Conservation (phyloP, 495 filamentous ascomycete genomes). For the Platismatia glauca region DNA sequence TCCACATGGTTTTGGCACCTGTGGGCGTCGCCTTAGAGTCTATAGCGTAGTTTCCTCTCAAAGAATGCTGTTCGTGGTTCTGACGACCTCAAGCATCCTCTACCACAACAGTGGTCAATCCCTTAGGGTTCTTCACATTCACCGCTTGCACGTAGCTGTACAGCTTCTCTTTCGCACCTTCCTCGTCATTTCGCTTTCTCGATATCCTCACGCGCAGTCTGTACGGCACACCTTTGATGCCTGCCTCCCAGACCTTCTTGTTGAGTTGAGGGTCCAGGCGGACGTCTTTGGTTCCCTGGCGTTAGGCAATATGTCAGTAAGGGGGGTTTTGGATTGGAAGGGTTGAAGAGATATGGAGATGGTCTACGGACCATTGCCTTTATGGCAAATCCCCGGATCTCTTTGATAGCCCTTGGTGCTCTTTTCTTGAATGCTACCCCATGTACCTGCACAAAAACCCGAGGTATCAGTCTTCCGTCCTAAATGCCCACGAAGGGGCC, state of each 20-base stretch:
- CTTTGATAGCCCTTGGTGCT: constrained; percentile 95
- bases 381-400: constrained; percentile 87
- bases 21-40: not conserved
- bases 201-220: constrained; percentile 95
- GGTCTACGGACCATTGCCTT: constrained; percentile 79
- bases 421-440: constrained; percentile 99
- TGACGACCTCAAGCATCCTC: constrained; percentile 36
- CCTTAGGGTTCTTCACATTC: constrained; percentile 98
- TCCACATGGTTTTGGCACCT: no score
- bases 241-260: constrained; percentile 99
- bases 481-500: constrained; percentile 43
- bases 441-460: constrained; percentile 59
- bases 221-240: constrained; percentile 96
- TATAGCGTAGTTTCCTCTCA: not conserved
- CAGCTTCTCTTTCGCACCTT: constrained; percentile 95
- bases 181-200: constrained; percentile 99
- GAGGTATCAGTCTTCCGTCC: constrained; percentile 50
- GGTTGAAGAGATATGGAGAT: not conserved
- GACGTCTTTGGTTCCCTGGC: constrained; percentile 90
- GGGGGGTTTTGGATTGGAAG: not conserved
- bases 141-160: constrained; percentile 99
- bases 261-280: constrained; percentile 96
- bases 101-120: constrained; percentile 78
- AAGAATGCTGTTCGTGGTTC: not conserved
- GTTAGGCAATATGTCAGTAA: constrained; percentile 9